Base-by-base conservation (phyloP, 2,329 filamentous ascomycete species). In the Lasiodiplodia citricola region DNA sequence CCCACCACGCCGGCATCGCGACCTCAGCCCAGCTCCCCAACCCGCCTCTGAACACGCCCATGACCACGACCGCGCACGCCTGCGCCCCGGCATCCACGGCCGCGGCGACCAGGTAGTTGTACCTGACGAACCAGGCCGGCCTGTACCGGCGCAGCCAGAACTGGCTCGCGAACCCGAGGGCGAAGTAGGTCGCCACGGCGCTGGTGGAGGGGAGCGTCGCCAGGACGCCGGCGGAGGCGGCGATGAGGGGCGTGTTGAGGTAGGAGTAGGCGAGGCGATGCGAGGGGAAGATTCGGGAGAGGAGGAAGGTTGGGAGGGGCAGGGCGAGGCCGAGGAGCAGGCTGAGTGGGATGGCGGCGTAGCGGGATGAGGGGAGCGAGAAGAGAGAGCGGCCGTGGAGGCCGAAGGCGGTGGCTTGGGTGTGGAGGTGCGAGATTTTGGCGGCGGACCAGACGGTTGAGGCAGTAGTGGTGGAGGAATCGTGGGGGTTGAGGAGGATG, bases 51-150 rank as follows among this genome's bases (percentile, higher is more conserved):
- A 85, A 79, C 0, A 80, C 80, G 73, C 83, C 83, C 0, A 79
- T 80, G 2, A 82, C 69, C 35, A 83, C 77, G 52, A 83, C 83
- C 14, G 83, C 75, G 6, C 81, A 73, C 0, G 80, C 76, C 56
- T 81, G 75, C 64, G 79, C 79, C 14, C 91, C 91, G 58, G 86
- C 87, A 77, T 93, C 91, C 51, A 93, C 81, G 2, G 88, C 91
- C 0, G 90, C 91, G 4, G 90, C 92, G 0, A 90, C 88, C 75
- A 92, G 85, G 77, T 93, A 93, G 81, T 93, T 93, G 81, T 92
- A 93, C 77, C 90, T 88, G 79, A 56, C 50, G 37, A 66, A 66
- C 28, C 14, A 37, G 21, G 14, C 14, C n/a, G 63, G 63, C 8
- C 75, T 71, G 35, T 76, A 76, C 52, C 76, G 75, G 21, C 80